phyloP scores from a whole-genome alignment of 148 eudicot species.

The Camellia sinensis region DNA sequence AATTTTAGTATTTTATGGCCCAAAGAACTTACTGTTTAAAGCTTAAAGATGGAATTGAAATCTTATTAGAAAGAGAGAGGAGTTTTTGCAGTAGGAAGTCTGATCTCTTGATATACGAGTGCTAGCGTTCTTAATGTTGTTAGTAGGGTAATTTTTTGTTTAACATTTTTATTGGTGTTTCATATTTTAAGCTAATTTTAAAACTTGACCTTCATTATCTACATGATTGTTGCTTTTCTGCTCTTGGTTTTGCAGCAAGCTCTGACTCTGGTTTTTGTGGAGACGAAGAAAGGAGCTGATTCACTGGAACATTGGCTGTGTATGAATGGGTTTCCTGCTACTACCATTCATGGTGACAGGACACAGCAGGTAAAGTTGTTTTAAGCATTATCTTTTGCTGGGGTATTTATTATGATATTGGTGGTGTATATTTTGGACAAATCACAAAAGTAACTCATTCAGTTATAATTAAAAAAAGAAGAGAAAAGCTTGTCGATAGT shows the following conservation, averaged over 20 bases:
- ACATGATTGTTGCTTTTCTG: background rate
- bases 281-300: constrained; percentile 61
- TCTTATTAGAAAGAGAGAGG: constrained; percentile 1
- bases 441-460: background rate
- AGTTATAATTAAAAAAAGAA: too few species aligned
- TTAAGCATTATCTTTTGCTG: constrained; percentile 9
- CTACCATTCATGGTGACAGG: constrained; percentile 57
- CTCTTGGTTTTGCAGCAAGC: constrained; percentile 37
- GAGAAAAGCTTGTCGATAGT: too few species aligned
- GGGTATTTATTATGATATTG: background rate
- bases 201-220: background rate
- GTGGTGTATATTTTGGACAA: background rate
- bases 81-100: too few species aligned
- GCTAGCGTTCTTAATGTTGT: background rate
- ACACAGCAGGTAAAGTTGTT: constrained; percentile 44
- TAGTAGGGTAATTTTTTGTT: background rate
- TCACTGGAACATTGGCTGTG: constrained; percentile 53
- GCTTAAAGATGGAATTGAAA: background rate
- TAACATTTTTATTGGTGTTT: too few species aligned
- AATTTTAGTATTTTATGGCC: background rate
- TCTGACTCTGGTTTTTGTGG: constrained; percentile 55
- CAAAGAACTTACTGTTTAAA: background rate
- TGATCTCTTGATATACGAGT: too few species aligned
- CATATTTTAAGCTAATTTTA: background rate
- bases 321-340: constrained; percentile 53